Conservation (phyloP, 1,284 basidiomycete genomes). For the Moesziomyces parantarcticus region DNA sequence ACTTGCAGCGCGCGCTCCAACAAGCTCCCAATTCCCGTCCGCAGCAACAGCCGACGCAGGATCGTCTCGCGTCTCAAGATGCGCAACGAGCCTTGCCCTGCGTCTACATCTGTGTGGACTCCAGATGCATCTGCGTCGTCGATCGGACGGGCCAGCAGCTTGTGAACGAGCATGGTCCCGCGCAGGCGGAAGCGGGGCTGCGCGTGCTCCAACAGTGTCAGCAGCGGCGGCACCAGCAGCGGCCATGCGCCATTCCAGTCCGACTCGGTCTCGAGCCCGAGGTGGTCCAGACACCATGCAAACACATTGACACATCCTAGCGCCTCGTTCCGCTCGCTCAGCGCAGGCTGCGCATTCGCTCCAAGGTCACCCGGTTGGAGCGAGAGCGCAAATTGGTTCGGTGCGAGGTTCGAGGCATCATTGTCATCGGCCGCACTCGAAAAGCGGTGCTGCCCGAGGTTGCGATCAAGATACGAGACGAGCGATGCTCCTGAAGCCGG, state of each 20-base stretch:
- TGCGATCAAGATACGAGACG: conserved; percentile 20
- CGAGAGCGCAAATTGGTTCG: conserved; percentile 7
- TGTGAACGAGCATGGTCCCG: conserved; percentile 9
- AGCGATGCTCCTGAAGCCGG: conserved; percentile 10
- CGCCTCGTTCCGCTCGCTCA: conserved; percentile 25
- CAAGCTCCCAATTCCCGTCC: conserved; percentile 38
- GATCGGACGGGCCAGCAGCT: conserved; percentile 7
- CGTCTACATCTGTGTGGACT: too few species aligned
- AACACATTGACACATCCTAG: conserved; percentile 39
- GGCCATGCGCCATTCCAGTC: conserved; percentile 40
- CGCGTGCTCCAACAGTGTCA: conserved; percentile 38
- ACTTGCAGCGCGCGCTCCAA: conserved; percentile 33
- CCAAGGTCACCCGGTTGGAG: neutral
- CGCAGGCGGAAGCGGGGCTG: conserved; percentile 29
- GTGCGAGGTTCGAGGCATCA: conserved; percentile 17
- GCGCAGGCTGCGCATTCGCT: neutral
- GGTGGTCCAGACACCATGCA: conserved; percentile 13
- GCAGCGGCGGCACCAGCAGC: conserved; percentile 29
- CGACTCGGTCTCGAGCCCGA: conserved; percentile 9
- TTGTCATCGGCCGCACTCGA: conserved; percentile 18
- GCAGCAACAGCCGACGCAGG: conserved; percentile 22
- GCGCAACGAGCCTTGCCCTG: neutral
- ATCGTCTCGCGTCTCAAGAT: neutral
- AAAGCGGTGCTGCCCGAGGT: conserved; percentile 34
- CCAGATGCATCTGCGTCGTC: neutral